Percentiles rank a stretch among this genome's conserved stretches.
These are phyloP conservation scores for Paracoccidioides brasiliensis DNA, from an alignment of 2,329 filamentous ascomycete genomes.

Conservation along the genomic window DNA sequence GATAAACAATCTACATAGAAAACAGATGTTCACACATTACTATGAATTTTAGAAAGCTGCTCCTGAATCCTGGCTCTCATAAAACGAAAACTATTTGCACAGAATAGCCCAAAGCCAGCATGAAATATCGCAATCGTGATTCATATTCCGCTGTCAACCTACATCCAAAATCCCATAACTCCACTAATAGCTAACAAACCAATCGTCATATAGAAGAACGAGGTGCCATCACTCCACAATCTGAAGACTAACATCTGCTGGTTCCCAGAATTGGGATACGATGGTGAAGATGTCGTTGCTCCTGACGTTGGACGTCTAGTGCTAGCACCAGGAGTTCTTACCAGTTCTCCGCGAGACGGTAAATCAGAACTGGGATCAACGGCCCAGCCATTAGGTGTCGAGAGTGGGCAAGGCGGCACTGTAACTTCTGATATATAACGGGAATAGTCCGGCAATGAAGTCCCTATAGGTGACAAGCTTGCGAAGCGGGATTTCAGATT, in stretches of 20 bases:
- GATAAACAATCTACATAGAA: not conserved
- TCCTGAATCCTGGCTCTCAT: not conserved
- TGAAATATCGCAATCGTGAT: not conserved
- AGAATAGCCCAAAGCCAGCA: not conserved
- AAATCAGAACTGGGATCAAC: conserved; percentile 57
- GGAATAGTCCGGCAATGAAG: conserved; percentile 53
- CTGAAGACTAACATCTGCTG: not conserved
- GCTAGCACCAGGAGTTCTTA: conserved; percentile 8
- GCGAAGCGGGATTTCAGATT: conserved; percentile 70
- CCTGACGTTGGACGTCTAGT: not conserved
- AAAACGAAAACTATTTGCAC: not conserved
- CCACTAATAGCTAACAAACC: not conserved
- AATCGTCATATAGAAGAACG: not conserved
- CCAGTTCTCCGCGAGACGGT: conserved; percentile 51
- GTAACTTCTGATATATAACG: conserved; percentile 47
- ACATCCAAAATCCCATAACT: not conserved
- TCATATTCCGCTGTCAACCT: not conserved
- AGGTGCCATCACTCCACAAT: not conserved
- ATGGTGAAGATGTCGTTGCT: not conserved
- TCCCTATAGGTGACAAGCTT: conserved; percentile 54
- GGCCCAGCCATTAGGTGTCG: conserved; percentile 57
- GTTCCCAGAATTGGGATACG: not conserved
- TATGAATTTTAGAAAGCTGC: not conserved
- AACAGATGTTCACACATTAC: not conserved
- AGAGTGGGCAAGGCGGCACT: conserved; percentile 56